Percentiles rank a stretch among this genome's conserved stretches.
Evolutionary conservation across 108 stramenopile species (phyloP).

Genomic region (Aurantiochytrium sp.): DNA sequence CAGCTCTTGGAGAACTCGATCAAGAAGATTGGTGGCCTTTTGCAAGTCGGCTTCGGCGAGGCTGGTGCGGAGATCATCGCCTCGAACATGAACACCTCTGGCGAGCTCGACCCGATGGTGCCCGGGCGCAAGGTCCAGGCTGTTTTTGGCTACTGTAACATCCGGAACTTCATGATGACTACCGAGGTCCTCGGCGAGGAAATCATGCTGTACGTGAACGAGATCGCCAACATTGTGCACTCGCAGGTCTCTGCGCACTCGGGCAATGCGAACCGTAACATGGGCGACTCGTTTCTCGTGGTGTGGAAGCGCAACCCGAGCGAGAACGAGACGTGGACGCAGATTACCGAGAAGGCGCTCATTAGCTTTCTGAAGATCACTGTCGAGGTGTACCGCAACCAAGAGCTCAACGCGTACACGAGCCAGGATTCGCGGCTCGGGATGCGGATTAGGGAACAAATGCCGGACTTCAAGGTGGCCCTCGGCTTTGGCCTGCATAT

Average conservation of each 20-base stretch:
- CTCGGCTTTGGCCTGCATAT: conserved; percentile 68
- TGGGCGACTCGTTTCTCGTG: conserved; percentile 85
- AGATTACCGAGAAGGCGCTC: conserved; percentile 25
- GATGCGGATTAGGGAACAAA: background rate
- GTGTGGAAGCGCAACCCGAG: conserved; percentile 77
- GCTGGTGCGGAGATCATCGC: conserved; percentile 91
- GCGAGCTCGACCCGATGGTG: conserved; percentile 72
- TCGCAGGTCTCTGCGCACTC: conserved; percentile 76
- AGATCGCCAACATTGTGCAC: conserved; percentile 82
- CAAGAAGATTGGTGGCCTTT: conserved; percentile 58
- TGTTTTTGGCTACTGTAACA: conserved; percentile 84
- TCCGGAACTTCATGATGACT: conserved; percentile 75
- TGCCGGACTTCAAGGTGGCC: conserved; percentile 52
- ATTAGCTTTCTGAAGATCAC: conserved; percentile 12
- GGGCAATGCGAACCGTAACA: conserved; percentile 90
- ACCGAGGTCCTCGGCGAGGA: conserved; percentile 73
- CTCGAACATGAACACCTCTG: conserved; percentile 64
- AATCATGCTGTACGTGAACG: conserved; percentile 89
- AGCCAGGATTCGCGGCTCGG: background rate
- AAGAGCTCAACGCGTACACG: background rate
- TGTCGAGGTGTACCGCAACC: conserved; percentile 27
- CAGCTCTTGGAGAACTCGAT: conserved; percentile 63
- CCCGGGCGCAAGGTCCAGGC: conserved; percentile 86
- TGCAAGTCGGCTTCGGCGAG: conserved; percentile 68
- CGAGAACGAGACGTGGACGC: background rate